Evolutionary conservation across 2,329 filamentous ascomycete genomes (phyloP).

Genomic region (Dryadomyces quercivorus): DNA sequence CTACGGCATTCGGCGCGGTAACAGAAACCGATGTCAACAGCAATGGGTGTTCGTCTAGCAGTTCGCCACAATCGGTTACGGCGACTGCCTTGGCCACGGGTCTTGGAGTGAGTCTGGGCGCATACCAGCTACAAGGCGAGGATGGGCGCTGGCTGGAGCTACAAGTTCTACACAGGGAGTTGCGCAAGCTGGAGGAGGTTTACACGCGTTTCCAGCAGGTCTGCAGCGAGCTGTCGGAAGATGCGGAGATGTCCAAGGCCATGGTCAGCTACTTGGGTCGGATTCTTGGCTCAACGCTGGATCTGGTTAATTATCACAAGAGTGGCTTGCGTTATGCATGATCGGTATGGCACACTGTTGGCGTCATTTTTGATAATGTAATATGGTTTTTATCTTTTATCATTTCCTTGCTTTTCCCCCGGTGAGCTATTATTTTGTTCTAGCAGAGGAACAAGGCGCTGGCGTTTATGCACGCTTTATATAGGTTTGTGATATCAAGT

Average conservation of each 20-base stretch:
- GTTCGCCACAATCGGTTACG: neutral
- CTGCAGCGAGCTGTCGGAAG: constrained; percentile 25
- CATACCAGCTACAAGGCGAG: constrained; percentile 31
- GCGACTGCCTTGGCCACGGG: constrained; percentile 7
- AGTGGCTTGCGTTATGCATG: constrained; percentile 19
- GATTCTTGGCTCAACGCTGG: constrained; percentile 28
- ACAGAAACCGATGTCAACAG: neutral
- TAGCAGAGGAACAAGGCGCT: neutral
- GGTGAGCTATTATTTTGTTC: neutral
- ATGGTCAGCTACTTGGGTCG: constrained; percentile 33
- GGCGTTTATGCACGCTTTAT: neutral
- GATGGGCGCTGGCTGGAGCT: constrained; percentile 34
- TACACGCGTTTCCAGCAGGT: constrained; percentile 31
- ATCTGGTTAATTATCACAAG: constrained; percentile 26
- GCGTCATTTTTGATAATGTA: neutral
- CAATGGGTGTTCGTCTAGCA: neutral
- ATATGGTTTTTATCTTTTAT: neutral
- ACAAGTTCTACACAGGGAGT: constrained; percentile 34
- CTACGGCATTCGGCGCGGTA: neutral
- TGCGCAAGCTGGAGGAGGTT: constrained; percentile 33
- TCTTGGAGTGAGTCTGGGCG: constrained; percentile 28
- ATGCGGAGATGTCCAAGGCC: constrained; percentile 29
- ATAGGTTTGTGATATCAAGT: no score
- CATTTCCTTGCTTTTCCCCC: neutral
- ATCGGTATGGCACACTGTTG: neutral